These are phyloP conservation scores for Fusarium solani-melongenae DNA, from an alignment of 2,329 filamentous ascomycete species.

Conservation along the genomic window DNA sequence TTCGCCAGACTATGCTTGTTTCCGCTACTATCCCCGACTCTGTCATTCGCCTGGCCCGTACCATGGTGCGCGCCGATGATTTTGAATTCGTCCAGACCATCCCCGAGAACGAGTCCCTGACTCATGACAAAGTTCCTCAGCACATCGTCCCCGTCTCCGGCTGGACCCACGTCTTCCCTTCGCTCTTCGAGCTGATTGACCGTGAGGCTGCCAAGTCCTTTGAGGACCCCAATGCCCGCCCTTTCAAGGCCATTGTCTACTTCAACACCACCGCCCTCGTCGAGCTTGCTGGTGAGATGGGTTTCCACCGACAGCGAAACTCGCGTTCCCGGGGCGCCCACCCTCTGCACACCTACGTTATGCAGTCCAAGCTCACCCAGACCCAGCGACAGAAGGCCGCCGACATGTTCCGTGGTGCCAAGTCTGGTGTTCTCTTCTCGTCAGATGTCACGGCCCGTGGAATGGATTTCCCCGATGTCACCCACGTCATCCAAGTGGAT, in stretches of 20 bases:
- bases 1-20: conserved; percentile 92
- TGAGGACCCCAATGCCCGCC: conserved; percentile 55
- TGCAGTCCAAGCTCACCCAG: conserved; percentile 85
- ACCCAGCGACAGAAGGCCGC: conserved; percentile 74
- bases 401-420: conserved; percentile 74
- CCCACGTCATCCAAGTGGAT: conserved; percentile 82
- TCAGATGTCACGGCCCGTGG: conserved; percentile 85
- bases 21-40: conserved; percentile 91
- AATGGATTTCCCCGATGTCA: conserved; percentile 85
- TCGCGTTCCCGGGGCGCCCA: conserved; percentile 50
- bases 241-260: conserved; percentile 98
- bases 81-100: conserved; percentile 96
- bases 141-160: conserved; percentile 74
- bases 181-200: conserved; percentile 79
- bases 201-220: conserved; percentile 63
- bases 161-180: conserved; percentile 81
- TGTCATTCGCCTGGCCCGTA: conserved; percentile 82
- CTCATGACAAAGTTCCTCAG: conserved; percentile 87
- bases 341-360: conserved; percentile 59
- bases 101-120: conserved; percentile 80
- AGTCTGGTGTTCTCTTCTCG: conserved; percentile 75
- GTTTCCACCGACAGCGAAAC: conserved; percentile 53
- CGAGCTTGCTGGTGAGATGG: conserved; percentile 68
- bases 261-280: conserved; percentile 83
- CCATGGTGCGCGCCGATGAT: conserved; percentile 79